These are phyloP conservation scores for Chloris gayana DNA, from an alignment of 176 grass and related monocot species.

Conservation along the genomic window DNA sequence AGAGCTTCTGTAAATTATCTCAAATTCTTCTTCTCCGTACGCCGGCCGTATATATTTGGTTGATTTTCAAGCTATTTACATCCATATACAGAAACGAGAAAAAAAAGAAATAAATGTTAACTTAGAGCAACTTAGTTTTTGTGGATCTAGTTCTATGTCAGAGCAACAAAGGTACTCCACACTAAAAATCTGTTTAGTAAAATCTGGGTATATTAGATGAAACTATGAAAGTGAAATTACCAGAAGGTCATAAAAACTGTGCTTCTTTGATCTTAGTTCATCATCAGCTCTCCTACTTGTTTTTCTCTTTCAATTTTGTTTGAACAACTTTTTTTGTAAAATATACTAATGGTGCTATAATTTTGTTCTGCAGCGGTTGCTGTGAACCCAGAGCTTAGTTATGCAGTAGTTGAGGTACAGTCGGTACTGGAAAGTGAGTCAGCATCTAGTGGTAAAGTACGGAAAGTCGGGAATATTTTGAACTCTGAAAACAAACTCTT, in stretches of 20 bases:
- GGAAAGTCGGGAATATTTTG: conserved; percentile 68
- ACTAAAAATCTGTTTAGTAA: not conserved
- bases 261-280: not conserved
- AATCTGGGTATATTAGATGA: conserved; percentile 8
- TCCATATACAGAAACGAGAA: conserved; percentile 7
- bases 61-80: conserved; percentile 14
- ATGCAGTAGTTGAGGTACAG: conserved; percentile 74
- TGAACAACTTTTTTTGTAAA: not conserved
- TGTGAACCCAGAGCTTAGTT: conserved; percentile 81
- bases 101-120: not conserved
- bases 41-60: not conserved
- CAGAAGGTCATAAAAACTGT: not conserved
- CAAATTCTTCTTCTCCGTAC: not conserved
- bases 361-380: conserved; percentile 77
- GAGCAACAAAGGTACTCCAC: too few species aligned
- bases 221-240: not conserved
- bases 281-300: not conserved
- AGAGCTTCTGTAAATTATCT: conserved; percentile 2
- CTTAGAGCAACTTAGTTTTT: not conserved
- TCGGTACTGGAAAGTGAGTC: conserved; percentile 41
- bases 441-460: conserved; percentile 55
- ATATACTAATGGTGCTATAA: conserved; percentile 37
- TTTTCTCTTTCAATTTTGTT: not conserved
- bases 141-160: not conserved
- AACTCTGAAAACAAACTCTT: conserved; percentile 60